phyloP scores from a whole-genome alignment of 179 eudicot species.

The Silene noctiflora region DNA sequence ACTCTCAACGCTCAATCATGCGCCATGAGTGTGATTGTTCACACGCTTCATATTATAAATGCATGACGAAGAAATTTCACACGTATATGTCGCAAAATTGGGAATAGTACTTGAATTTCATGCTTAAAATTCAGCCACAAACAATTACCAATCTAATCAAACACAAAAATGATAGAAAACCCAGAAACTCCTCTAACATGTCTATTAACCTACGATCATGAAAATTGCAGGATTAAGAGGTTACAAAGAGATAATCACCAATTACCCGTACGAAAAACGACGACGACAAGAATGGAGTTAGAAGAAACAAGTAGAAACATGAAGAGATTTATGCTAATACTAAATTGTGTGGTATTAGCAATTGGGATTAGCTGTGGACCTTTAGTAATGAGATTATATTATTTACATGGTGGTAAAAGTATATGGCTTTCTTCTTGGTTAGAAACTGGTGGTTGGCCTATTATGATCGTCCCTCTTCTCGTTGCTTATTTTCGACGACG shows the following conservation, averaged over 20 bases:
- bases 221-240: constrained; percentile 21
- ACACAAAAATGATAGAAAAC: neutral
- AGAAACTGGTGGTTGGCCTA: constrained; percentile 71
- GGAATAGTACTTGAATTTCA: no score
- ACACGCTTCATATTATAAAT: no score
- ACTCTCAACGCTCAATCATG: no score
- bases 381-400: constrained; percentile 58
- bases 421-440: constrained; percentile 60
- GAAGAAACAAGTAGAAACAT: constrained; percentile 6
- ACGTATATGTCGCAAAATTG: no score
- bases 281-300: constrained; percentile 7
- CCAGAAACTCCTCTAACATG: constrained; percentile 10
- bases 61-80: no score
- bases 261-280: neutral
- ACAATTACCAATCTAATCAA: neutral
- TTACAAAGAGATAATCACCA: neutral
- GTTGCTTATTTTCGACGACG: constrained; percentile 41
- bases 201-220: neutral
- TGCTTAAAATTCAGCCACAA: no score
- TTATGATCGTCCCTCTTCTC: constrained; percentile 47
- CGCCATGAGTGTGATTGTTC: no score
- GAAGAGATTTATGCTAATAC: constrained; percentile 18
- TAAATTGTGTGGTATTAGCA: constrained; percentile 41
- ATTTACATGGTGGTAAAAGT: constrained; percentile 56
- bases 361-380: constrained; percentile 52